These are phyloP conservation scores for Neurospora sp. DNA, from an alignment of 495 filamentous ascomycete genomes.

Conservation along the genomic window DNA sequence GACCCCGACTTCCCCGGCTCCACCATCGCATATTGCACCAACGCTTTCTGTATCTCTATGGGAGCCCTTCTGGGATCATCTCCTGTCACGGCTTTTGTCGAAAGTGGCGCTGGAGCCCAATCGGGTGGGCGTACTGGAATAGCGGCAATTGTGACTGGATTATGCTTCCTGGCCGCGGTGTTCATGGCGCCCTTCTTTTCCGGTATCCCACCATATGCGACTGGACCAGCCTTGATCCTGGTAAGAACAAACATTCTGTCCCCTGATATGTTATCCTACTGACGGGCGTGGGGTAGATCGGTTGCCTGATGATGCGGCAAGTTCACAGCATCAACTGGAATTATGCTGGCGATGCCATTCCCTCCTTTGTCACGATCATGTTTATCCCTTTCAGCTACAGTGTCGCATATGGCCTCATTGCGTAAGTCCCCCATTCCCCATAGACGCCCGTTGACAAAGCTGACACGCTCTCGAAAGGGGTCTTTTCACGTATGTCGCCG, in stretches of 20 bases:
- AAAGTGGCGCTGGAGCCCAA: constrained; percentile 73
- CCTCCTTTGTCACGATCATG: constrained; percentile 68
- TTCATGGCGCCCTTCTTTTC: constrained; percentile 82
- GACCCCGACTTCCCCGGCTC: constrained; percentile 56
- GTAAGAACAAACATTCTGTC: constrained; percentile 29
- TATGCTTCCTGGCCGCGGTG: constrained; percentile 67
- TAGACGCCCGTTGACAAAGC: background rate
- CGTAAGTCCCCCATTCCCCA: constrained; percentile 28
- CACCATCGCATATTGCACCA: constrained; percentile 56
- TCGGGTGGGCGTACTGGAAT: constrained; percentile 73
- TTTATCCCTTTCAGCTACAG: constrained; percentile 78
- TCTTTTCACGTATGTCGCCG: constrained; percentile 58
- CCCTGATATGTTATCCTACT: background rate
- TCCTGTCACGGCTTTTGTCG: constrained; percentile 73
- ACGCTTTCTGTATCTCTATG: constrained; percentile 66
- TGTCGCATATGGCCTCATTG: constrained; percentile 71
- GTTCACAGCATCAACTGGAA: constrained; percentile 44
- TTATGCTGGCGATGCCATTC: constrained; percentile 59
- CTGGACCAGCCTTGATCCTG: constrained; percentile 67
- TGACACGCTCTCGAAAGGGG: constrained; percentile 35
- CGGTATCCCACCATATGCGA: constrained; percentile 77
- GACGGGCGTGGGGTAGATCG: constrained; percentile 26
- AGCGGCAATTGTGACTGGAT: constrained; percentile 61
- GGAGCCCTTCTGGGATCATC: constrained; percentile 65
- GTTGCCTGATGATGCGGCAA: constrained; percentile 48